Conservation (phyloP, 768 basidiomycete species). For the Pleurotus djamor region DNA sequence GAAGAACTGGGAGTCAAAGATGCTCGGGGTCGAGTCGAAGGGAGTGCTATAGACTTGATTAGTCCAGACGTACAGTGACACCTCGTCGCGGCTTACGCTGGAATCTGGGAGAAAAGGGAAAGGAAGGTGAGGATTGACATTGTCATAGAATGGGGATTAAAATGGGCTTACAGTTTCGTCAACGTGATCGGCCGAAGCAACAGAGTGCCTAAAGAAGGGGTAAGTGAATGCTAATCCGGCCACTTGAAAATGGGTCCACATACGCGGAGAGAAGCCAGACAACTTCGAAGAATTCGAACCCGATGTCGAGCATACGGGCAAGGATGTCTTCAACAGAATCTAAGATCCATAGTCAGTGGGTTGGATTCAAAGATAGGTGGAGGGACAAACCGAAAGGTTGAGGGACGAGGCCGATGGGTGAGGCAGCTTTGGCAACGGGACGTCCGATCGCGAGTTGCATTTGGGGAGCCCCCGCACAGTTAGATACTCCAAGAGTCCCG, state of each 20-base stretch:
- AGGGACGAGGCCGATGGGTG: conserved; percentile 15
- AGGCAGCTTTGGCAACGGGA: conserved; percentile 11
- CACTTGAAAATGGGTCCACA: background rate
- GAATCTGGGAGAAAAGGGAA: conserved; percentile 9
- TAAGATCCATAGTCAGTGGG: background rate
- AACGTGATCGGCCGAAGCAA: conserved; percentile 17
- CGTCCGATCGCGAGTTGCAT: conserved; percentile 28
- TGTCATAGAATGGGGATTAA: background rate
- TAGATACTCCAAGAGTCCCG: conserved; percentile 27
- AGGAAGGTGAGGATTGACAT: background rate
- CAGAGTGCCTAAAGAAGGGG: conserved; percentile 8
- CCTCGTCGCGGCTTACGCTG: conserved; percentile 3
- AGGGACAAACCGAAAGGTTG: conserved; percentile 15
- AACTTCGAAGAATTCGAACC: conserved; percentile 6
- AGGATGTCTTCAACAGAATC: conserved; percentile 16
- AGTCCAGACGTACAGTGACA: too few species aligned
- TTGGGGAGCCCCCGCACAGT: conserved; percentile 20
- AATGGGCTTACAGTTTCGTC: conserved; percentile 10
- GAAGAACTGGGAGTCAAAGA: conserved; percentile 45
- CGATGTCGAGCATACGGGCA: conserved; percentile 10
- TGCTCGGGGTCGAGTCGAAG: conserved; percentile 42
- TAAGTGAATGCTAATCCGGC: background rate
- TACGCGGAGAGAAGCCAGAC: conserved; percentile 17
- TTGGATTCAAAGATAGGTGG: background rate
- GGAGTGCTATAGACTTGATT: conserved; percentile 22